phyloP scores from a whole-genome alignment of 306 rosid species.

The Benincasa hispida region DNA sequence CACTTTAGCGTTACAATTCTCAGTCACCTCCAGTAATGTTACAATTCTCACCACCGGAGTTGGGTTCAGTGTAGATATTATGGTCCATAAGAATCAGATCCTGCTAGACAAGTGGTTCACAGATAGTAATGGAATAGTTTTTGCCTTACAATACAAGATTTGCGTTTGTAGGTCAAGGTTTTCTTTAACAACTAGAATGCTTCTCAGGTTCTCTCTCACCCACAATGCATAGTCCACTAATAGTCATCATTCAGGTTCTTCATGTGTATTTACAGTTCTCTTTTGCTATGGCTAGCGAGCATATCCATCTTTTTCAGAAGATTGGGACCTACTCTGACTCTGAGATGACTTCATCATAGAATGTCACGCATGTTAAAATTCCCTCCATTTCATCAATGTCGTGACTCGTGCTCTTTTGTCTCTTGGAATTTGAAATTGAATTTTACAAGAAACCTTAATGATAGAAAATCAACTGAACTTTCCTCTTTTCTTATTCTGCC shows the following conservation, averaged over 20 bases:
- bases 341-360: neutral
- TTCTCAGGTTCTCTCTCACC: neutral
- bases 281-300: neutral
- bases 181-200: neutral
- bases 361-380: neutral
- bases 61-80: neutral
- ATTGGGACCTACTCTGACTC: neutral
- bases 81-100: neutral
- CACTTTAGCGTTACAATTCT: too few relatives aligned
- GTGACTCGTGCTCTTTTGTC: neutral
- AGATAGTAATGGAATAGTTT: neutral
- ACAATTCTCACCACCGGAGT: neutral
- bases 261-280: neutral
- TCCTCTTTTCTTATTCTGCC: neutral
- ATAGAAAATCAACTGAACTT: neutral
- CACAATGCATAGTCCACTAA: neutral
- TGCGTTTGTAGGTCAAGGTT: neutral
- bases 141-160: neutral
- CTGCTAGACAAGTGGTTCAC: neutral
- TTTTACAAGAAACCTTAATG: neutral
- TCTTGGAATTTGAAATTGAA: neutral
- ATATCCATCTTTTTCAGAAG: neutral
- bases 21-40: too few relatives aligned
- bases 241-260: neutral
- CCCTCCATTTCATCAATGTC: neutral